Base-by-base conservation (phyloP, 495 filamentous ascomycete genomes). In the Aspergillus asperescens region DNA sequence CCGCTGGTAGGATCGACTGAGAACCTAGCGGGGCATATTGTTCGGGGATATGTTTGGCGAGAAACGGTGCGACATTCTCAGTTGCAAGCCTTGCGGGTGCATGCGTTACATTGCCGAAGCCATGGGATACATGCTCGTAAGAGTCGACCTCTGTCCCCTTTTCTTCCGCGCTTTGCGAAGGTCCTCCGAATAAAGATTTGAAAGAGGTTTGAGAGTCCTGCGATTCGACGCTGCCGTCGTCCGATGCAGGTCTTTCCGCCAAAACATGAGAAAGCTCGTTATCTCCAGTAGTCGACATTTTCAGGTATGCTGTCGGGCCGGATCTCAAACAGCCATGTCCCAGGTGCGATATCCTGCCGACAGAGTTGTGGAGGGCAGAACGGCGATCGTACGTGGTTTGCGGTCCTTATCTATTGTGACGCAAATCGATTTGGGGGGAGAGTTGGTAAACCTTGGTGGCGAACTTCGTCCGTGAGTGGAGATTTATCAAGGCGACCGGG, bases 21-120 rank as follows among this genome's bases (percentile, higher is more conserved):
- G 57, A 74, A 66, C 54, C 83, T 44, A 84, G 68, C 2, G 85
- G 86, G 3, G 87, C 87, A 66, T 95, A 94, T 62, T 90, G 80
- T 34, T 80, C 79, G 1, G 90, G 90, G 6, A 95, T 91, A 58
- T 96, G 88, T 66, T 86, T 85, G 46, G 82, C 81, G 39, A 96
- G 78, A 60, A 95, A 95, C 1, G 91, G 90, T 3, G 85, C 84
- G 38, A 95, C 80, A 41, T 73, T 81, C 34, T 79, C 65, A 32
- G 65, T 73, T 9, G 72, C 78, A 13, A 80, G 66, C 54, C 75
- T 79, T 18, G 68, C 62, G n/a, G 72, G 62, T 27, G 67, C 63
- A 39, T 70, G 65, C 16, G 62, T 58, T 19, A 60, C 40, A 25
- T 55, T 57, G 35, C 39, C 50, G 50, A 54, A 57, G 13, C 55